Conservation (phyloP, 768 basidiomycete genomes). For the Boletus tylopilopsis region DNA sequence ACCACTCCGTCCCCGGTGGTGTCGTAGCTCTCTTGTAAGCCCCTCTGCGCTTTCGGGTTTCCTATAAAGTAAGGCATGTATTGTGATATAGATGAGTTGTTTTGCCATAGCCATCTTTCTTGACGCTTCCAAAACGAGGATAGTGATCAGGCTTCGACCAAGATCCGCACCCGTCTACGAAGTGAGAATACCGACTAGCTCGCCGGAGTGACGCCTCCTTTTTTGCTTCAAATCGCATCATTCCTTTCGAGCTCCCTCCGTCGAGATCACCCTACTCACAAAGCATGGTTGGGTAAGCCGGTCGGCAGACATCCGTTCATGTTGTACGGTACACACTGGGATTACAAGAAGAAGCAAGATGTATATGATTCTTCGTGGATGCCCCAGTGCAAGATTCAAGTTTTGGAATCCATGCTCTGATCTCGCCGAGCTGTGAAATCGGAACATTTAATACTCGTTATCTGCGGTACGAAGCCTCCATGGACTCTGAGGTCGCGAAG, state of each 20-base stretch:
- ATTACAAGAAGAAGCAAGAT: not conserved
- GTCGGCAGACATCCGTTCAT: no score
- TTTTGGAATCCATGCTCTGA: not conserved
- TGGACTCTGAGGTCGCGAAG: no score
- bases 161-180: not conserved
- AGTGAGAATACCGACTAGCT: conserved; percentile 5
- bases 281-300: no score
- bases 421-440: not conserved
- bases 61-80: not conserved
- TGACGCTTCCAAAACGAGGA: not conserved
- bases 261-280: not conserved
- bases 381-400: not conserved
- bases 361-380: not conserved
- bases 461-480: no score
- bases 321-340: not conserved
- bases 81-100: not conserved
- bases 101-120: not conserved
- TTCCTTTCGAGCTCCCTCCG: not conserved
- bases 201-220: not conserved
- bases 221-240: not conserved
- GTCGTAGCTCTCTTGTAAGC: not conserved
- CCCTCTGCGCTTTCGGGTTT: no score
- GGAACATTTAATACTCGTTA: not conserved
- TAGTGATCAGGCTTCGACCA: no score
- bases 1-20: conserved; percentile 1